Conservation (phyloP, 495 filamentous ascomycete genomes). For the Daldinia grandis region DNA sequence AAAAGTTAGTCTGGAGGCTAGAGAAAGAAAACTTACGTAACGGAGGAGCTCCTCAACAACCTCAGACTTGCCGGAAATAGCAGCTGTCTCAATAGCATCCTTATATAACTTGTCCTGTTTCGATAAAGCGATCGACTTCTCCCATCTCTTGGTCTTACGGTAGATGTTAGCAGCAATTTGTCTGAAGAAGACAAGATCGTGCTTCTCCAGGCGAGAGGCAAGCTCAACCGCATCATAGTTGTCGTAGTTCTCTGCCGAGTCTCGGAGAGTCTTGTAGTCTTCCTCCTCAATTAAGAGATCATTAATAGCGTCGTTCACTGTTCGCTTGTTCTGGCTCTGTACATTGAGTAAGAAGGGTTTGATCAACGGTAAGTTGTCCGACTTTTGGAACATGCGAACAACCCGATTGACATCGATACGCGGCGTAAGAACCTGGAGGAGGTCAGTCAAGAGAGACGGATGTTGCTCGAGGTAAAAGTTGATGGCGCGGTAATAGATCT, state of each 20-base stretch:
- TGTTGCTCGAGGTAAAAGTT: conserved; percentile 99
- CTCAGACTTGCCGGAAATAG: conserved; percentile 89
- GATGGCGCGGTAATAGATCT: conserved; percentile 97
- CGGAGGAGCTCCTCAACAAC: conserved; percentile 94
- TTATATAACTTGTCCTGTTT: conserved; percentile 99
- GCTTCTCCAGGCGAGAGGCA: conserved; percentile 90
- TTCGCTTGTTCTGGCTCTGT: conserved; percentile 95
- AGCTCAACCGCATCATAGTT: conserved; percentile 99
- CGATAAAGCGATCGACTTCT: conserved; percentile 97
- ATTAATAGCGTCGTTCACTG: conserved; percentile 98
- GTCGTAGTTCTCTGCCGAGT: conserved; percentile 98
- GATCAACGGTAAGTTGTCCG: conserved; percentile 97
- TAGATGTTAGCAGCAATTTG: conserved; percentile 99
- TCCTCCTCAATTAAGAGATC: conserved; percentile 98
- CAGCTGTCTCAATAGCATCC: conserved; percentile 98
- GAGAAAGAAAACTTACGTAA: conserved; percentile 75
- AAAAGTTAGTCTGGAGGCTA: conserved; percentile 26
- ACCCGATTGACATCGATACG: conserved; percentile 98
- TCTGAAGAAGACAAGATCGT: conserved; percentile 98
- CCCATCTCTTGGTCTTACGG: conserved; percentile 99
- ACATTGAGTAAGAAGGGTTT: conserved; percentile 99
- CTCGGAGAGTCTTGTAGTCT: conserved; percentile 97
- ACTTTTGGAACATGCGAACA: conserved; percentile 97
- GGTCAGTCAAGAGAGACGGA: conserved; percentile 91
- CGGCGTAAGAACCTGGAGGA: conserved; percentile 88